Percentiles rank a stretch among this genome's conserved stretches.
Conservation (phyloP, 257 asterid species). For the Nicotiana tomentosiformis region DNA sequence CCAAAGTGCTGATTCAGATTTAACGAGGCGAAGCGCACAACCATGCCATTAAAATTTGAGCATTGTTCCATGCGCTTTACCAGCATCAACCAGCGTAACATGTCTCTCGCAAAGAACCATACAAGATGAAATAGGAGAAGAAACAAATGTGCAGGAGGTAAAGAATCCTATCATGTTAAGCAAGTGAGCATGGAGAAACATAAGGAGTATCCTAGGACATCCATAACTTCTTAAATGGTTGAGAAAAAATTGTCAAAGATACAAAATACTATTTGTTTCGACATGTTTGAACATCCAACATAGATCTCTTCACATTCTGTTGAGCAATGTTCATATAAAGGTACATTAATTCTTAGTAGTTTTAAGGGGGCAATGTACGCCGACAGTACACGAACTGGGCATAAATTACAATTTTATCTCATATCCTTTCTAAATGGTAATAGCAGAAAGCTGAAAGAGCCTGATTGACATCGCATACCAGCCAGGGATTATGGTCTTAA, state of each 20-base stretch:
- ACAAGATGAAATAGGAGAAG: background rate
- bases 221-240: background rate
- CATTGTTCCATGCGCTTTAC: background rate
- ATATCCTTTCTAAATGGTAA: background rate
- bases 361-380: background rate
- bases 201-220: background rate
- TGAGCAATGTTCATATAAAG: background rate
- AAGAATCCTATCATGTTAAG: background rate
- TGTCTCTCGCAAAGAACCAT: background rate
- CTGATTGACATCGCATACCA: background rate
- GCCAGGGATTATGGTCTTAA: background rate
- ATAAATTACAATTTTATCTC: background rate
- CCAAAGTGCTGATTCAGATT: background rate
- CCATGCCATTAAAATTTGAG: background rate
- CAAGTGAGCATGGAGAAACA: background rate
- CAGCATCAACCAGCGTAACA: background rate
- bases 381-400: background rate
- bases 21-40: background rate
- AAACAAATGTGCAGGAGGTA: background rate
- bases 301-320: background rate
- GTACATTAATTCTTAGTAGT: background rate
- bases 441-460: background rate
- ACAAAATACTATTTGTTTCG: background rate
- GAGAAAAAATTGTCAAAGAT: background rate
- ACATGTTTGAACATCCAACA: background rate